These are phyloP conservation scores for Inonotus obliquus DNA, from an alignment of 1,284 basidiomycete species.

Conservation along the genomic window DNA sequence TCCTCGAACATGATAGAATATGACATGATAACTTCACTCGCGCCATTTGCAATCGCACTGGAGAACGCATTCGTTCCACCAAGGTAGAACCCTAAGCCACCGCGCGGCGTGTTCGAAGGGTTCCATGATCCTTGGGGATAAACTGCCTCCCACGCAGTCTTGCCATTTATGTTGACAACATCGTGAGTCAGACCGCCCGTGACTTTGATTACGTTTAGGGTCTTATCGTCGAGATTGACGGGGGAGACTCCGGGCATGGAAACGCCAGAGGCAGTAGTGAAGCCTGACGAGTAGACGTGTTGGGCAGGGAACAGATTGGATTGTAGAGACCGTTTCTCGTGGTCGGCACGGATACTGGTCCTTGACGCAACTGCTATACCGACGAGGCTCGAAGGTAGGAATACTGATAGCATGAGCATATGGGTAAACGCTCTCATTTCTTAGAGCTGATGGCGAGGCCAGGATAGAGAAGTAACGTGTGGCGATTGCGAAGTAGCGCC, in stretches of 20 bases:
- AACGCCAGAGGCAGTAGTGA: slow-evolving; percentile 19
- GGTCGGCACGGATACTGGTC: neutral
- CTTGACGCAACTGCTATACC: neutral
- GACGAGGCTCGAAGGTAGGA: neutral
- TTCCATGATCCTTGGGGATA: slow-evolving; percentile 21
- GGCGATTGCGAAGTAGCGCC: neutral
- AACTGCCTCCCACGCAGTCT: slow-evolving; percentile 20
- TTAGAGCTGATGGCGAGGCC: neutral
- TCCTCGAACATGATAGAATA: slow-evolving; percentile 19
- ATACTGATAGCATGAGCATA: neutral
- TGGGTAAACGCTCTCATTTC: neutral
- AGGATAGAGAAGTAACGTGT: neutral
- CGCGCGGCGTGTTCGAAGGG: slow-evolving; percentile 15
- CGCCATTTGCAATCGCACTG: slow-evolving; percentile 9
- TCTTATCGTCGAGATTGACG: slow-evolving; percentile 24
- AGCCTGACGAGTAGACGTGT: slow-evolving; percentile 13
- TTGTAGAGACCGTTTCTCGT: neutral
- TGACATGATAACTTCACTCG: slow-evolving; percentile 14
- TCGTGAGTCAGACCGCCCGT: slow-evolving; percentile 18
- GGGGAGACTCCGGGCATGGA: slow-evolving; percentile 18
- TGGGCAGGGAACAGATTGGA: slow-evolving; percentile 16
- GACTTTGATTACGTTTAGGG: slow-evolving; percentile 29
- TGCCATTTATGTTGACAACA: slow-evolving; percentile 12
- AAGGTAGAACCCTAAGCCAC: slow-evolving; percentile 21
- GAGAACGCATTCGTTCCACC: slow-evolving; percentile 16